Percentiles rank a stretch among this genome's conserved stretches.
Conservation (phyloP, 2,329 filamentous ascomycete genomes). For the Immersiporthe knoxdaviesiana region DNA sequence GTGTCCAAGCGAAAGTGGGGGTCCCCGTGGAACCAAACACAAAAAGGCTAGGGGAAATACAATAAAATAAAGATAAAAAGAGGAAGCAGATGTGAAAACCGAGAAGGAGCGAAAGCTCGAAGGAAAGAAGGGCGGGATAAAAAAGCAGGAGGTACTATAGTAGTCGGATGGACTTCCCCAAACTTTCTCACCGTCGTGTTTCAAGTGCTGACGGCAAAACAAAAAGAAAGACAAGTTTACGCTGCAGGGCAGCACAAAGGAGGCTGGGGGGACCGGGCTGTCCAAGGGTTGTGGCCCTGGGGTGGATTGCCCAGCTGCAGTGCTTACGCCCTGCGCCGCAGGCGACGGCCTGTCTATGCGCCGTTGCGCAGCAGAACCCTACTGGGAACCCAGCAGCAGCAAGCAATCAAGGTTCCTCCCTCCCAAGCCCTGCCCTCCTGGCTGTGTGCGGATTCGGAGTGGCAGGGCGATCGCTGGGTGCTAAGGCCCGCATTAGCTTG, state of each 20-base stretch:
- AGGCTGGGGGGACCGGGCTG: conserved; percentile 19
- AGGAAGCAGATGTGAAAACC: background rate
- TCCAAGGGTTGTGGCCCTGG: too few relatives aligned
- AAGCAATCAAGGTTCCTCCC: background rate
- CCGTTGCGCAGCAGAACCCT: conserved; percentile 8
- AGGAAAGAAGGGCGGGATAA: background rate
- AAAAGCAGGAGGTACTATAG: too few relatives aligned
- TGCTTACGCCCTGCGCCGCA: conserved; percentile 6
- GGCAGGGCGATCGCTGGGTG: conserved; percentile 3
- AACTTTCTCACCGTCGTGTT: background rate
- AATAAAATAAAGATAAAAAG: background rate
- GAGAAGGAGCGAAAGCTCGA: background rate
- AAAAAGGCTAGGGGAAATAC: background rate
- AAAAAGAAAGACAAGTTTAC: background rate
- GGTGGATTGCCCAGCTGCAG: background rate
- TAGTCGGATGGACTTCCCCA: too few relatives aligned
- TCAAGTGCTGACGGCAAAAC: conserved; percentile 2
- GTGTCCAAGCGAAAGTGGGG: background rate
- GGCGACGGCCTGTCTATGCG: conserved; percentile 15
- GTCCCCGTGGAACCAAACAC: background rate
- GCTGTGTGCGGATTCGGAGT: background rate
- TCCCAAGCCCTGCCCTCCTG: background rate
- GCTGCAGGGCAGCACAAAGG: background rate
- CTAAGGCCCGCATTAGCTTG: conserved; percentile 2
- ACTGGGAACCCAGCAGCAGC: background rate